Evolutionary conservation across 768 basidiomycete species (phyloP).

Genomic region (Rubroboletus pulcherrimus): DNA sequence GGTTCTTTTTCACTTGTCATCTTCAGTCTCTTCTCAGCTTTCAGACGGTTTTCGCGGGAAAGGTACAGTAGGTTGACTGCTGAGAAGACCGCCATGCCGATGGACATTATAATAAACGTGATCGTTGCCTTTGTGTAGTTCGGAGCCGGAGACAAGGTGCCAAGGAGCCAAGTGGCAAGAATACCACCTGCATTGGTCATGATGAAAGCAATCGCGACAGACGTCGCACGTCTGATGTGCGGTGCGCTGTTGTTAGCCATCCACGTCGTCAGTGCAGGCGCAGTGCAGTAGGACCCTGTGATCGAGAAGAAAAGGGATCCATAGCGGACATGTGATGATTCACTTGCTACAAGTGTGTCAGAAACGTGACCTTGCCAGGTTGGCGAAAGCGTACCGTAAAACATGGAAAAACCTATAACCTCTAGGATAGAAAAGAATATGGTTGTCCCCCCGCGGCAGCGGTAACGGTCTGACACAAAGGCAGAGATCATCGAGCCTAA

Average conservation of each 20-base stretch:
- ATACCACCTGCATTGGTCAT: slow-evolving; percentile 60
- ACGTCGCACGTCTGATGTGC: slow-evolving; percentile 52
- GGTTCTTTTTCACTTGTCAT: slow-evolving; percentile 35
- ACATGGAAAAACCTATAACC: slow-evolving; percentile 53
- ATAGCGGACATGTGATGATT: slow-evolving; percentile 43
- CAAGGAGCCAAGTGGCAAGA: slow-evolving; percentile 58
- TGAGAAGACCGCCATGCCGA: slow-evolving; percentile 37
- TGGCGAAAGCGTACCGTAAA: slow-evolving; percentile 39
- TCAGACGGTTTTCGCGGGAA: slow-evolving; percentile 42
- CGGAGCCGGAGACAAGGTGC: slow-evolving; percentile 46
- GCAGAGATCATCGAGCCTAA: slow-evolving; percentile 40
- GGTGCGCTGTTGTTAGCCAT: slow-evolving; percentile 57
- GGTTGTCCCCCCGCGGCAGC: slow-evolving; percentile 44
- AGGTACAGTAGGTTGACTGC: slow-evolving; percentile 41
- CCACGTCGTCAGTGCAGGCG: slow-evolving; percentile 46
- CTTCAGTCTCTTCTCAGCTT: slow-evolving; percentile 35
- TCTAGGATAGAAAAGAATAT: slow-evolving; percentile 43
- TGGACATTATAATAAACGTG: slow-evolving; percentile 34
- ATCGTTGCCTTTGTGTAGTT: slow-evolving; percentile 46
- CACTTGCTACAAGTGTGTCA: slow-evolving; percentile 14
- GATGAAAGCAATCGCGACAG: slow-evolving; percentile 54
- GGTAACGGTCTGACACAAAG: slow-evolving; percentile 50
- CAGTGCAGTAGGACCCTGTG: slow-evolving; percentile 48
- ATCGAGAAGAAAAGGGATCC: slow-evolving; percentile 42
- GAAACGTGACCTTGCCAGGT: background rate